Evolutionary conservation across 2,329 filamentous ascomycete genomes (phyloP), one percentile per base, ranked within the genome.

Genomic region (Chaetomium sp.): DNA sequence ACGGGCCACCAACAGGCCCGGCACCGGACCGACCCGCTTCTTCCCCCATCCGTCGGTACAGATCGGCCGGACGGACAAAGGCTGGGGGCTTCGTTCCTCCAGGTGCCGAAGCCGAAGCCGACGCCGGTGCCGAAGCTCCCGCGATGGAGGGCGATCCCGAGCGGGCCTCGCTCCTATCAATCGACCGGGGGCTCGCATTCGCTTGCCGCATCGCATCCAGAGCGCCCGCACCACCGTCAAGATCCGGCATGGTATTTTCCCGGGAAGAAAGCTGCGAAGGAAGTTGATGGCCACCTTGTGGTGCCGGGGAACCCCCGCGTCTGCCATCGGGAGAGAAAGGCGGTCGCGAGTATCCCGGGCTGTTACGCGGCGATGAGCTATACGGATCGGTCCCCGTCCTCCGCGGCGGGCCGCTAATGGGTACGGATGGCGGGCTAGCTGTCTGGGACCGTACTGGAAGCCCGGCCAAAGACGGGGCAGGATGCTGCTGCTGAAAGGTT

Each of bases 51-150:
- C 86, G 82, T 65, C 81, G 86, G 68, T 92, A 91, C 43, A 91
- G 86, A 62, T 95, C 89, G 10, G 86, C 81, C 1, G 89, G 88
- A 40, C 87, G 79, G 54, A 90, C 77, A 61, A 92, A 85, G 0
- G 84, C 79, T 19, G 81, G 70, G 1, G 81, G 68, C 62, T 27
- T 27, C 19, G 19, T 27, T 27, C 19, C 19, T 27, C 19, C 19
- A 27, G 19, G 19, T 27, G 19, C 19, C 19, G 19, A 27, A 27
- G 19, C 19, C 19, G 19, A 27, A 27, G 19, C 19, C 19, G 19
- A 27, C 19, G 19, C 19, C 19, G 58, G 67, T 40, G 76, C 62
- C 33, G 70, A 71, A 35, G 71, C 66, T 35, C 61, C 64, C 19
- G 67, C 58, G 53, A 62, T 68, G 45, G 68, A 66, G 6, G 76